These are phyloP conservation scores for Limonium bicolor DNA, from an alignment of 148 eudicot species.

Conservation along the genomic window DNA sequence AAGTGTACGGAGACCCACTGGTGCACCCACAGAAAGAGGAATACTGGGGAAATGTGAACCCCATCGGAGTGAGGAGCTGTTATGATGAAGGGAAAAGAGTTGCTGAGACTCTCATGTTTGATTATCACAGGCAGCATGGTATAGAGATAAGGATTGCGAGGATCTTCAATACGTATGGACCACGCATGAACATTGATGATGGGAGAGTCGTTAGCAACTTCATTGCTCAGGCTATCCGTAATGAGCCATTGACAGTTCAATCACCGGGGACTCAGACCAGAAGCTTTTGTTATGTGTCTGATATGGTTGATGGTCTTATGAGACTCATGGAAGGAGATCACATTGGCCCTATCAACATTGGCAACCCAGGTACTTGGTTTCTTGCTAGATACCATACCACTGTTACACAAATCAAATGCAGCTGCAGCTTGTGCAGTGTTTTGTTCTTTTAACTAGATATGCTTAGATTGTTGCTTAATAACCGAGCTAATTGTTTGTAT, in stretches of 20 bases:
- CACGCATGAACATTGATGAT: constrained; percentile 94
- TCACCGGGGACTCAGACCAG: constrained; percentile 75
- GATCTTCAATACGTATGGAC: constrained; percentile 94
- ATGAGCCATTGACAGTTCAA: constrained; percentile 72
- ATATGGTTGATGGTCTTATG: constrained; percentile 90
- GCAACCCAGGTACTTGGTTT: constrained; percentile 79
- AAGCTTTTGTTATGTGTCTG: constrained; percentile 91
- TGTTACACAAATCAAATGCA: neutral
- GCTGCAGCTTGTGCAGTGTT: too few species aligned
- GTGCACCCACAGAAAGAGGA: constrained; percentile 87
- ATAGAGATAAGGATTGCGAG: constrained; percentile 93
- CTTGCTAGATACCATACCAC: too few species aligned
- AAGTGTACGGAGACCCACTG: constrained; percentile 87
- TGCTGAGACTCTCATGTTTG: constrained; percentile 87
- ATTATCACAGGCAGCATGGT: constrained; percentile 95
- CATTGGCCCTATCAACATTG: constrained; percentile 86
- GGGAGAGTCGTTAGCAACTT: constrained; percentile 97
- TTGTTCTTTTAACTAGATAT: too few species aligned
- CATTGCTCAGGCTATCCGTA: constrained; percentile 96
- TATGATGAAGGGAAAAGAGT: constrained; percentile 90
- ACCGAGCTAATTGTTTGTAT: neutral
- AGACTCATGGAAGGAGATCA: constrained; percentile 83
- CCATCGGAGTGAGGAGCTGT: constrained; percentile 91
- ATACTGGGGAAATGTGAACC: constrained; percentile 94
- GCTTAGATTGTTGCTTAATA: too few species aligned